Evolutionary conservation across 1,284 basidiomycete species (phyloP), one percentile per base, ranked within the genome.

Genomic region (Retiboletus flavoniger): DNA sequence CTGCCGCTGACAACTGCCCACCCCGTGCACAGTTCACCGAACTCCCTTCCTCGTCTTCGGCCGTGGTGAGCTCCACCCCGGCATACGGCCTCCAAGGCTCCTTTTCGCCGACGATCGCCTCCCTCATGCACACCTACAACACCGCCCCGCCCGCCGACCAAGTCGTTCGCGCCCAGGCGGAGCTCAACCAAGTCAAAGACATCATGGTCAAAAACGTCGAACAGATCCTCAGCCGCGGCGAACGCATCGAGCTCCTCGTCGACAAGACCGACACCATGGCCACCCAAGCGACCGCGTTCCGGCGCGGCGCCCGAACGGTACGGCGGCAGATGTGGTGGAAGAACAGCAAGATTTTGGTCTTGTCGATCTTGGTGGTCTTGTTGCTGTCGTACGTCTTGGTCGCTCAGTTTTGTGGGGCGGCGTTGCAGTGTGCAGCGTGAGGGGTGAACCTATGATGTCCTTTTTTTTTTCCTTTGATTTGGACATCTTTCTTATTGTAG

Each of bases 201-300:
- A 94, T 98, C 73, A 97, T 98, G 94, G 95, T 97, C 38, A 91
- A 95, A 72, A 95, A 95, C 69, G 93, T 96, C 56, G 93, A 95
- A 72, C 90, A 94, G 72, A 97, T 99, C 62, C 81, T 99, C 38
- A 89, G 84, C 54, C 81, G 97, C 39, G 97, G 96, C 8, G 97
- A 99, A 72, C 81, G 96, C 53, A 94, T 99, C 64, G 96, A 98
- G 69, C 78, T 98, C 19, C 81, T 99, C 40, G 91, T 99, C 42
- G 94, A 98, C 78, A 95, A 98, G 80, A 99, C 96, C 31, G 95
- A 98, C 70, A 91, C 84, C 55, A 93, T 98, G 82, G 92, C 93
- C 3, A 89, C 87, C 28, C 95, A 99, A 72, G 94, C 95, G 7
- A 91, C 93, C n/a, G 94, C 94, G 2, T 99, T 99, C 75, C 77